These are phyloP conservation scores for Phylloporus rhodoxanthus DNA, from an alignment of 768 basidiomycete genomes.

Conservation along the genomic window DNA sequence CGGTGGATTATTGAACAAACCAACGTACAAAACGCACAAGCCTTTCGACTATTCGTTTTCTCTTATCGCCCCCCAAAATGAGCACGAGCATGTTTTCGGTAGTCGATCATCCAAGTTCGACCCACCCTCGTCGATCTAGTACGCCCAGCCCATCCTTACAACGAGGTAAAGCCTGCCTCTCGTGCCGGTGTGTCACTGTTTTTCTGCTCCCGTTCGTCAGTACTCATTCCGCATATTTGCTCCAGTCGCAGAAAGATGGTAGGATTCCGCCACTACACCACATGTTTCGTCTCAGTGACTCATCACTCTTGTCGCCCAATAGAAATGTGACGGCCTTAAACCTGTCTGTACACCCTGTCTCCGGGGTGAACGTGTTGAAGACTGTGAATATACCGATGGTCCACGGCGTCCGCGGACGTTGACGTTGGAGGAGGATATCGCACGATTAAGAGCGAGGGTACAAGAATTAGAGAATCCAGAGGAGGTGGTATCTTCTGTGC, in stretches of 20 bases:
- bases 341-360: constrained; percentile 63
- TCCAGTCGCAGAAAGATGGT: constrained; percentile 48
- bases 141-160: constrained; percentile 28
- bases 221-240: not conserved
- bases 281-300: not conserved
- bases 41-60: not conserved
- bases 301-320: not conserved
- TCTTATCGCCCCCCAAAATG: not conserved
- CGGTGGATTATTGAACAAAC: not conserved
- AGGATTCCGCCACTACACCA: not conserved
- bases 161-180: constrained; percentile 46
- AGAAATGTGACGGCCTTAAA: constrained; percentile 65
- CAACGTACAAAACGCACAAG: not conserved
- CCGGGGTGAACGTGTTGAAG: constrained; percentile 53
- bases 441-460: constrained; percentile 50
- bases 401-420: constrained; percentile 55
- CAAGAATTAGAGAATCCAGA: constrained; percentile 53
- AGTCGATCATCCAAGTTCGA: constrained; percentile 3
- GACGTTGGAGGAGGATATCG: constrained; percentile 53
- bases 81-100: constrained; percentile 2
- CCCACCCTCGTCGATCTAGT: not conserved
- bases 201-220: not conserved
- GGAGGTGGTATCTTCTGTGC: constrained; percentile 40
- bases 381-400: constrained; percentile 68
- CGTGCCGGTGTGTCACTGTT: constrained; percentile 41